Percentiles rank a stretch among this genome's conserved stretches.
phyloP scores from a whole-genome alignment of 352 stramenopile species.

The Globisporangium nodosum region DNA sequence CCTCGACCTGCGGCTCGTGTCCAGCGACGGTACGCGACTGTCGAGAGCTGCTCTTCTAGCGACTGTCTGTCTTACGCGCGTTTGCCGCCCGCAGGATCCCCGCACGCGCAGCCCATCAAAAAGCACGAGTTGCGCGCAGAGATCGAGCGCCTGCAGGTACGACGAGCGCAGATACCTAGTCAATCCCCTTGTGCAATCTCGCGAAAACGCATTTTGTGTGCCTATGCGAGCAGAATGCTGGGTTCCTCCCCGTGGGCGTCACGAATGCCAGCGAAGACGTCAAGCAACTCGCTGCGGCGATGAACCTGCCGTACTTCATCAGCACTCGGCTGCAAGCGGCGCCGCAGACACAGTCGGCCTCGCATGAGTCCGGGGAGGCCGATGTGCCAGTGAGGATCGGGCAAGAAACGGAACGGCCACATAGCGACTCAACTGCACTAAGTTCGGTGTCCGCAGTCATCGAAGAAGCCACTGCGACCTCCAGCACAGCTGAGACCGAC shows the following conservation, averaged over 20 bases:
- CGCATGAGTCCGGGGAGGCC: not conserved
- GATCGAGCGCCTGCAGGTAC: constrained; percentile 56
- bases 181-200: not conserved
- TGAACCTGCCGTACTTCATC: constrained; percentile 75
- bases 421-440: not conserved
- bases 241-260: constrained; percentile 68
- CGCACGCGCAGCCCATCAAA: constrained; percentile 73
- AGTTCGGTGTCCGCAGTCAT: not conserved
- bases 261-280: constrained; percentile 85
- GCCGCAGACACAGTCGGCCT: constrained; percentile 12
- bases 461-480: not conserved
- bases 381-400: no score
- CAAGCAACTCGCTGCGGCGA: constrained; percentile 52
- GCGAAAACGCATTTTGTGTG: not conserved
- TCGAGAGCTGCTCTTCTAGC: not conserved
- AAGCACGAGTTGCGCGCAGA: constrained; percentile 65
- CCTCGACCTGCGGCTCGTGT: constrained; percentile 67
- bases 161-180: not conserved
- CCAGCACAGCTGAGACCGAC: not conserved
- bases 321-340: constrained; percentile 45
- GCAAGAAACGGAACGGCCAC: not conserved
- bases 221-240: constrained; percentile 22
- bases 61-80: not conserved
- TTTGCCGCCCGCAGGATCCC: constrained; percentile 32
- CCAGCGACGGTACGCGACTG: constrained; percentile 42